Evolutionary conservation across 2,329 filamentous ascomycete genomes (phyloP).

Genomic region (Fusarium sp.): DNA sequence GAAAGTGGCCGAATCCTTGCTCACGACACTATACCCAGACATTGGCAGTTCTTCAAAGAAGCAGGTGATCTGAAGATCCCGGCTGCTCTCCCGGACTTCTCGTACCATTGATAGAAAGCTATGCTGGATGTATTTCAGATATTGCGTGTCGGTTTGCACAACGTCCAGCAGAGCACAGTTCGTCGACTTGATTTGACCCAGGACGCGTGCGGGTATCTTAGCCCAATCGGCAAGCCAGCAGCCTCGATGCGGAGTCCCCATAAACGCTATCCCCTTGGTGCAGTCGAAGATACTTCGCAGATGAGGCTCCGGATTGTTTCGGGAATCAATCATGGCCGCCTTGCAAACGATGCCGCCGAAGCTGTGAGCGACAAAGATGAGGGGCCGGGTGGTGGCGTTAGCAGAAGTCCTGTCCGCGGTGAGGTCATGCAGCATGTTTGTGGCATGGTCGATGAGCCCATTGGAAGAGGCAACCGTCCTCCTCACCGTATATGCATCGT

Average conservation of each 20-base stretch:
- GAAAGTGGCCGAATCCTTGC: conserved; percentile 52
- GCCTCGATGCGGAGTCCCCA: conserved; percentile 58
- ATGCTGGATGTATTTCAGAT: conserved; percentile 45
- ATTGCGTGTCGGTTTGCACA: conserved; percentile 46
- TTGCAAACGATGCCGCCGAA: conserved; percentile 59
- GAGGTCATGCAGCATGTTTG: conserved; percentile 51
- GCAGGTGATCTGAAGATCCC: conserved; percentile 51
- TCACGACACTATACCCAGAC: conserved; percentile 48
- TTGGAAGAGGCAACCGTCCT: conserved; percentile 41
- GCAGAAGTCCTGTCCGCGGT: conserved; percentile 41
- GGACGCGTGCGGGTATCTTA: conserved; percentile 46
- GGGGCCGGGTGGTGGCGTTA: conserved; percentile 36
- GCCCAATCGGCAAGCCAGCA: conserved; percentile 55
- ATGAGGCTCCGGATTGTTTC: conserved; percentile 50
- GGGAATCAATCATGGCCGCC: conserved; percentile 53
- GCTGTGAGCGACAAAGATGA: conserved; percentile 58
- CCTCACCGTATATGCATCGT: conserved; percentile 52
- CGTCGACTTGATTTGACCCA: conserved; percentile 52
- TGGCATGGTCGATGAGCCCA: conserved; percentile 51
- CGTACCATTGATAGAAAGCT: conserved; percentile 51
- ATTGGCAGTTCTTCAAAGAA: conserved; percentile 57
- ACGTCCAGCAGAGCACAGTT: conserved; percentile 52
- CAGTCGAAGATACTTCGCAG: conserved; percentile 49
- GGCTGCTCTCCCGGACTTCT: conserved; percentile 26
- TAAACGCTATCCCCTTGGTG: conserved; percentile 53